Evolutionary conservation across 495 filamentous ascomycete genomes (phyloP), one percentile per base, ranked within the genome.

Genomic region (Penicillium ochrochloron): DNA sequence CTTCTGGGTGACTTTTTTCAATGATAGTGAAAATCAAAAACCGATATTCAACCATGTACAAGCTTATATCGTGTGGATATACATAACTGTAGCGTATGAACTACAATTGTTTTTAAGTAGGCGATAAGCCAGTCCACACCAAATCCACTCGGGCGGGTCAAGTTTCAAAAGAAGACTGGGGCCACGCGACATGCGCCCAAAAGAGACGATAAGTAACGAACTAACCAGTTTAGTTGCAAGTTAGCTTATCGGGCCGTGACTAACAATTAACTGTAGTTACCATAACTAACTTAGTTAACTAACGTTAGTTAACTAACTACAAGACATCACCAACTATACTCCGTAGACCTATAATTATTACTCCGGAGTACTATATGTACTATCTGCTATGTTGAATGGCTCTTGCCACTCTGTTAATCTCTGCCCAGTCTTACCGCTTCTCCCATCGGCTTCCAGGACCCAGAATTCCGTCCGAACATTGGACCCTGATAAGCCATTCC

Each of bases 1-100:
- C 72, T 59, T n/a, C 1, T 1, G 51, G 29, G 70, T 72, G 71
- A 70, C 65, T n/a, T 62, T 62, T 55, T 64, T 62, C 51, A 67
- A 59, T 64, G 65, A 58, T 39, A 66, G 59, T 53, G 27, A 67
- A 60, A 62, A 62, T 54, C 25, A 53, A 62, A 42, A 58, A 42
- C 15, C 42, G 34, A 41, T 52, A 33, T 61, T 23, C 21, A 52
- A 48, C 31, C 31, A 33, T 33, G 44, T 48, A 21, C 10, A 48
- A 23, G 44, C 19, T 7, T 10, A 11, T n/a, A 11, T 23, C 5
- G 23, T 48, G 44, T 25, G 19, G 44, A 15, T 46, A 39, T 39
- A 39, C 35, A 4, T 15, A 39, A 12, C 25, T 27, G 12, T 39
- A 39, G 35, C 12, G 35, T 39, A 39, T 5, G 35, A 1, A 15